phyloP scores from a whole-genome alignment of 345 rosid species.

The Trapa incisa region DNA sequence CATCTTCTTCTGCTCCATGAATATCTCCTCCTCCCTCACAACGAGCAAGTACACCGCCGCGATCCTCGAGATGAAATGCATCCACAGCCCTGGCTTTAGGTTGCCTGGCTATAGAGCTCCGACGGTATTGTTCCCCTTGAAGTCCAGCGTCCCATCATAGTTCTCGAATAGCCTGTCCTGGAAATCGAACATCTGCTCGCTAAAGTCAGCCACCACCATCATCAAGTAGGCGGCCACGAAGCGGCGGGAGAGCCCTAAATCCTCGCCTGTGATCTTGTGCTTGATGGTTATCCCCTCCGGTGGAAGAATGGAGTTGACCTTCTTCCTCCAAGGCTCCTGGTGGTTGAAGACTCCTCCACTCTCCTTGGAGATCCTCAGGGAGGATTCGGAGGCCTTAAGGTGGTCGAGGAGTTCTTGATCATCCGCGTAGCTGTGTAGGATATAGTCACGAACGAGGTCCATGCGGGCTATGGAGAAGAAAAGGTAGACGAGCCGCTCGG shows the following conservation, averaged over 20 bases:
- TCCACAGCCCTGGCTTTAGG: constrained; percentile 88
- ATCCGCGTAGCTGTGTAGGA: constrained; percentile 56
- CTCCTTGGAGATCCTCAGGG: constrained; percentile 45
- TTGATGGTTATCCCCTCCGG: constrained; percentile 42
- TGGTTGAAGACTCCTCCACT: constrained; percentile 31
- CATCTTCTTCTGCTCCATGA: constrained; percentile 31
- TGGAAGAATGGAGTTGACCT: constrained; percentile 43
- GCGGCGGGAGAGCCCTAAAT: constrained; percentile 49
- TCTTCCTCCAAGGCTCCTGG: constrained; percentile 78
- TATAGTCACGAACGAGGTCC: constrained; percentile 57
- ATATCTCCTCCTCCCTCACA: constrained; percentile 55
- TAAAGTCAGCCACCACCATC: constrained; percentile 86
- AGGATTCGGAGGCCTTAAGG: constrained; percentile 38
- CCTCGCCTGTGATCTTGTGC: constrained; percentile 67
- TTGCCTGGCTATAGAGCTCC: constrained; percentile 76
- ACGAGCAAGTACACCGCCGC: constrained; percentile 54
- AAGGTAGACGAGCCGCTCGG: constrained; percentile 66
- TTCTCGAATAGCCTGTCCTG: constrained; percentile 61
- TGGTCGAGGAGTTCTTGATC: constrained; percentile 50
- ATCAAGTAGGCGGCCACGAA: constrained; percentile 48
- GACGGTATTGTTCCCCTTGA: constrained; percentile 33
- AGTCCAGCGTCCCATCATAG: constrained; percentile 47
- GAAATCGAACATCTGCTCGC: constrained; percentile 74
- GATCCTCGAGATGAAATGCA: constrained; percentile 59
- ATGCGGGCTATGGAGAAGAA: constrained; percentile 77